phyloP scores from a whole-genome alignment of 2,329 filamentous ascomycete genomes.

The Diaporthe vexans region DNA sequence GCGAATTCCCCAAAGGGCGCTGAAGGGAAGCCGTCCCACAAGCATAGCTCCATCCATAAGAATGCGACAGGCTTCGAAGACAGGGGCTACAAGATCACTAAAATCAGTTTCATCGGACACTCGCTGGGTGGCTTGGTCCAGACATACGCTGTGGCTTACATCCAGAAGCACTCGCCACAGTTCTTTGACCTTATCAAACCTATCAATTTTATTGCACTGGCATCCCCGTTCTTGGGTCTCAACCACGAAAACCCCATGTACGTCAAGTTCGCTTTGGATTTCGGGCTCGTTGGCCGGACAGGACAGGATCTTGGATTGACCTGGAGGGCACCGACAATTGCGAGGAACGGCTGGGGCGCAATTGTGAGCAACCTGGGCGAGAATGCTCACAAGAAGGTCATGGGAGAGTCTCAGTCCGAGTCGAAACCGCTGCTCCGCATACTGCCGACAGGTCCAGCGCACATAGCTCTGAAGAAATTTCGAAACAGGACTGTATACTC shows the following conservation, averaged over 20 bases:
- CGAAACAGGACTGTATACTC: constrained; percentile 93
- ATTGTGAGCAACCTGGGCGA: constrained; percentile 86
- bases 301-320: constrained; percentile 95
- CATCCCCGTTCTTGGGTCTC: constrained; percentile 88
- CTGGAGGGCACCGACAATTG: constrained; percentile 90
- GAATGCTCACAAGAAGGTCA: constrained; percentile 72
- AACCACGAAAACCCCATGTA: constrained; percentile 99
- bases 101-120: constrained; percentile 95
- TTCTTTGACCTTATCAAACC: constrained; percentile 91
- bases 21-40: constrained; percentile 54
- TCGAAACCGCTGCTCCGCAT: constrained; percentile 92
- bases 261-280: constrained; percentile 96
- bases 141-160: constrained; percentile 95
- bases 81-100: constrained; percentile 85
- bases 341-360: constrained; percentile 88
- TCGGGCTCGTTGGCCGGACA: constrained; percentile 94
- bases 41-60: constrained; percentile 67
- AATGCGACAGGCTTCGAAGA: constrained; percentile 47
- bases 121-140: constrained; percentile 92
- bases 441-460: constrained; percentile 90
- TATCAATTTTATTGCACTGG: constrained; percentile 90
- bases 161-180: constrained; percentile 92
- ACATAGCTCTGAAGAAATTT: constrained; percentile 88
- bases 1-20: constrained; percentile 55
- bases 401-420: constrained; percentile 76